Percentiles rank a stretch among this genome's conserved stretches.
phyloP scores from a whole-genome alignment of 805 yeast species.

The Yamadazyma laniorum region DNA sequence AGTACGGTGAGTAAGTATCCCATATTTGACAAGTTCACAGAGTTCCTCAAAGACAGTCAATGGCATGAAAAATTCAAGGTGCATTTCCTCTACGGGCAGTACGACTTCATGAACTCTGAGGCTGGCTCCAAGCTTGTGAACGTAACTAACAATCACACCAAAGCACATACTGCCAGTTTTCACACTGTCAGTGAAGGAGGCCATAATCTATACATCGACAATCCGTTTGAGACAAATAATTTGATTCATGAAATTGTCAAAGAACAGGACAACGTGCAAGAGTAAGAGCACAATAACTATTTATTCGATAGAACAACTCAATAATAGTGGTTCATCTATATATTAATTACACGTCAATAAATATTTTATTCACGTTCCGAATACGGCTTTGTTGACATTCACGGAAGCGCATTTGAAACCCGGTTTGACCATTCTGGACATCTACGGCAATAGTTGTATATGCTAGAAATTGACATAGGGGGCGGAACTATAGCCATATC shows the following conservation, averaged over 20 bases:
- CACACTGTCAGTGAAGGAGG: constrained; percentile 37
- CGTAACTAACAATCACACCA: constrained; percentile 15
- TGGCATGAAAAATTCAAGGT: constrained; percentile 27
- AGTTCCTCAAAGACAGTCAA: constrained; percentile 21
- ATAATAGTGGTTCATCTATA: no score
- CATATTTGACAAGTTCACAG: constrained; percentile 52
- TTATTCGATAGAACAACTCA: no score
- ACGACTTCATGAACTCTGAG: constrained; percentile 68
- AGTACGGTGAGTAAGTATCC: constrained; percentile 67
- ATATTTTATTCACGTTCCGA: no score
- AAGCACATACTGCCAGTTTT: constrained; percentile 20
- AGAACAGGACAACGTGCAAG: constrained; percentile 5
- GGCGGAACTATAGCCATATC: no score
- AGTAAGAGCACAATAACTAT: no score
- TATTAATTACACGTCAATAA: no score
- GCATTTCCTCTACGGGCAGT: constrained; percentile 61
- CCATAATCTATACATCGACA: constrained; percentile 44
- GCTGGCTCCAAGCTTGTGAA: constrained; percentile 46
- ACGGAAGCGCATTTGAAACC: no score
- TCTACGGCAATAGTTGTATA: no score
- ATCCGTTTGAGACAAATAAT: constrained; percentile 42
- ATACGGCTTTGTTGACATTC: no score
- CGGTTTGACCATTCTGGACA: no score
- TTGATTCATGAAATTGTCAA: constrained; percentile 19
- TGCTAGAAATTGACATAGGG: no score